Conservation (phyloP, 2,329 filamentous ascomycete species). For the Ophioceras dolichostomum region DNA sequence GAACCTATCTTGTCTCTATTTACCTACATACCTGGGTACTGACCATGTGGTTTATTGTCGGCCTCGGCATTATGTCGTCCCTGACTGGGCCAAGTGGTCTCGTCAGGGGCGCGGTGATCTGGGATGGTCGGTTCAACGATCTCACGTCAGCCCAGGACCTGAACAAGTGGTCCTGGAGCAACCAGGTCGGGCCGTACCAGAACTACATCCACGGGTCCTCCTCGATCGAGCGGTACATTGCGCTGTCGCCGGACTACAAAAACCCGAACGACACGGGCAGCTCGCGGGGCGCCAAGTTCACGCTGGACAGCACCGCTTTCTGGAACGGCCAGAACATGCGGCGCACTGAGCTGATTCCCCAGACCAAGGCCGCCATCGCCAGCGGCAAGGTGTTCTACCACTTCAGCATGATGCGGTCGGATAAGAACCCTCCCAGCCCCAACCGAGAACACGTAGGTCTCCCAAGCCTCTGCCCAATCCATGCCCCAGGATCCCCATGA, state of each 20-base stretch:
- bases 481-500: too few relatives aligned
- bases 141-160: slow-evolving; percentile 40
- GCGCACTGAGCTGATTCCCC: slow-evolving; percentile 61
- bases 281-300: slow-evolving; percentile 55
- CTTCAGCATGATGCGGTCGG: slow-evolving; percentile 51
- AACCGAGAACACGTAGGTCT: slow-evolving; percentile 58
- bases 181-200: slow-evolving; percentile 58
- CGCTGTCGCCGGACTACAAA: slow-evolving; percentile 46
- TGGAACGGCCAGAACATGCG: slow-evolving; percentile 66
- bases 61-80: too few relatives aligned
- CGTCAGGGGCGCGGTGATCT: slow-evolving; percentile 19
- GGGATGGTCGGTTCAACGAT: slow-evolving; percentile 57
- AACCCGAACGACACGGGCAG: slow-evolving; percentile 51
- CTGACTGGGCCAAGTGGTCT: too few relatives aligned
- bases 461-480: too few relatives aligned
- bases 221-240: slow-evolving; percentile 45
- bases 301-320: slow-evolving; percentile 48
- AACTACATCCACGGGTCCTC: slow-evolving; percentile 63
- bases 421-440: slow-evolving; percentile 45
- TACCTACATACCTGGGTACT: too few relatives aligned
- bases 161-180: slow-evolving; percentile 53
- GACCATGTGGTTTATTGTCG: too few relatives aligned
- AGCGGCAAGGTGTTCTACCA: slow-evolving; percentile 59
- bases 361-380: slow-evolving; percentile 53
- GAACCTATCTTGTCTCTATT: too few relatives aligned